Evolutionary conservation across 139 green algal species (phyloP).

Genomic region (Microglena sp.): DNA sequence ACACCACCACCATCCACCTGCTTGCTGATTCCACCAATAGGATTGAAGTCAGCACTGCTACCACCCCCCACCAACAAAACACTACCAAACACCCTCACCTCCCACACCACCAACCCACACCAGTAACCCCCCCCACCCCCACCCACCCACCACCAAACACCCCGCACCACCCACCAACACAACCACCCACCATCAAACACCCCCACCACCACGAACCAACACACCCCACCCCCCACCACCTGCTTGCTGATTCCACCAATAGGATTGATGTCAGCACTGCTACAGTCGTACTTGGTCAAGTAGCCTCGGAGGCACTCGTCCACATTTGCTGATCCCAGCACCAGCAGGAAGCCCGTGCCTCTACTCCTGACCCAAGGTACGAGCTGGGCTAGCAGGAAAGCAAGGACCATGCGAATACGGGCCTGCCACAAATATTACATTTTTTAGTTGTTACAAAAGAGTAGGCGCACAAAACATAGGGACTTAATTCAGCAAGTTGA

Average conservation of each 20-base stretch:
- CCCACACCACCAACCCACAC: too few species aligned
- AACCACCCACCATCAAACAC: background rate
- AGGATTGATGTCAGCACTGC: slow-evolving; percentile 90
- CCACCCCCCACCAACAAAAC: too few species aligned
- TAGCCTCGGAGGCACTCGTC: slow-evolving; percentile 89
- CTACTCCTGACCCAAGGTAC: slow-evolving; percentile 24
- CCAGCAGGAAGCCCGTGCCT: slow-evolving; percentile 76
- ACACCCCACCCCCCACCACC: slow-evolving; percentile 10
- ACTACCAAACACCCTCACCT: too few species aligned
- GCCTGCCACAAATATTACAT: too few species aligned
- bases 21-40: slow-evolving; percentile 85
- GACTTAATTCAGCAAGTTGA: background rate
- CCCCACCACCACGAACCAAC: too few species aligned
- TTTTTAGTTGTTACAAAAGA: too few species aligned
- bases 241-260: slow-evolving; percentile 81
- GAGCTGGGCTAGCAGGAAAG: slow-evolving; percentile 86
- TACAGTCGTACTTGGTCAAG: slow-evolving; percentile 75
- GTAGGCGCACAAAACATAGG: too few species aligned
- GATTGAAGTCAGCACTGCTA: slow-evolving; percentile 90
- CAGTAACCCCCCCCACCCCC: too few species aligned
- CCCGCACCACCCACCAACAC: background rate
- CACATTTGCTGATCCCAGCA: slow-evolving; percentile 92
- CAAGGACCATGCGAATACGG: slow-evolving; percentile 89
- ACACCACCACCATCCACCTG: slow-evolving; percentile 15
- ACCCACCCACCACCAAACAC: slow-evolving; percentile 1